These are phyloP conservation scores for Clarireedia homoeocarpa DNA, from an alignment of 2,329 filamentous ascomycete genomes.

Conservation along the genomic window DNA sequence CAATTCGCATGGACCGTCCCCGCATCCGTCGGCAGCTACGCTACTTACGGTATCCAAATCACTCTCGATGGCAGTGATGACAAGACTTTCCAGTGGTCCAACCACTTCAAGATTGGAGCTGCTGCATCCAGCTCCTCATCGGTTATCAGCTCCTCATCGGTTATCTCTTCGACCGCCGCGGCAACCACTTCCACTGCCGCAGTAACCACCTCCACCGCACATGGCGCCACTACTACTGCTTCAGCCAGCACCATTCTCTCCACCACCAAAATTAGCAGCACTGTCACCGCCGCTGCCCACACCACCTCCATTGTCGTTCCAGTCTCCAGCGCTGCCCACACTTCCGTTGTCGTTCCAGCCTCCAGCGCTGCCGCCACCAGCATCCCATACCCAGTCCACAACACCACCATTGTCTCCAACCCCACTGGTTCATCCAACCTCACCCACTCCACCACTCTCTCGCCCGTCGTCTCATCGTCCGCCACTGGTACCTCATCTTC, in stretches of 20 bases:
- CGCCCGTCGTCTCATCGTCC: too few species aligned
- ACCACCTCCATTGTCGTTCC: not conserved
- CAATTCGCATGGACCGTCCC: constrained; percentile 45
- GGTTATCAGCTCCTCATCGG: too few species aligned
- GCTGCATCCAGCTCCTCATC: not conserved
- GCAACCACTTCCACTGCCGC: not conserved
- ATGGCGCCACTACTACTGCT: not conserved
- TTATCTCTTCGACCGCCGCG: not conserved
- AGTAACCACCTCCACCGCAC: not conserved
- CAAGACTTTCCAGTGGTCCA: constrained; percentile 52
- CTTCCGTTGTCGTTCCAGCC: too few species aligned
- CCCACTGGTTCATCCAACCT: too few species aligned
- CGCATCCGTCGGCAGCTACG: constrained; percentile 35
- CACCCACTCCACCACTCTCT: too few species aligned
- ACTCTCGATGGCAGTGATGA: constrained; percentile 37
- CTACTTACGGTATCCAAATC: constrained; percentile 52
- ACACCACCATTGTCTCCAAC: too few species aligned
- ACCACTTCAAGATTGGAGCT: constrained; percentile 40
- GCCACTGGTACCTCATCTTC: too few species aligned
- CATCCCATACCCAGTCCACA: too few species aligned
- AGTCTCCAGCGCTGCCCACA: not conserved
- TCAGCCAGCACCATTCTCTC: not conserved
- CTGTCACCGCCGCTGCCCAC: not conserved
- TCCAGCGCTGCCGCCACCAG: too few species aligned
- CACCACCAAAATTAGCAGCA: not conserved